Percentiles rank a stretch among this genome's conserved stretches.
Evolutionary conservation across 176 grass and related monocot genomes (phyloP).

Genomic region (Areca catechu): DNA sequence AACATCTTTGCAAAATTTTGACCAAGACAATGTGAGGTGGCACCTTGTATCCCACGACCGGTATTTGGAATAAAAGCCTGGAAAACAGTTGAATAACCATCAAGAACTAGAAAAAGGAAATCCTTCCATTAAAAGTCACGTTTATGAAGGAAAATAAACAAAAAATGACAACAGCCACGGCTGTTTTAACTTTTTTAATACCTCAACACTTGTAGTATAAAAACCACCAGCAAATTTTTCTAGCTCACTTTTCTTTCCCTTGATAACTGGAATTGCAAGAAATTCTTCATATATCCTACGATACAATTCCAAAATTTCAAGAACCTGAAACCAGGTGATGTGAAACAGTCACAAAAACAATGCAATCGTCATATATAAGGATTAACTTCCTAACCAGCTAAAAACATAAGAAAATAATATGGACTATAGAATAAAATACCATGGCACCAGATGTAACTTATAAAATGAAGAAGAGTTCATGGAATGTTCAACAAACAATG

Average conservation of each 20-base stretch:
- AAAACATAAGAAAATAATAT: too few species aligned
- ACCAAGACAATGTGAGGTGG: conserved; percentile 90
- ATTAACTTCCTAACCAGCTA: background rate
- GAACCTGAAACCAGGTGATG: conserved; percentile 41
- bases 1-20: conserved; percentile 99
- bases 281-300: conserved; percentile 88
- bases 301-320: conserved; percentile 94
- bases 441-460: too few species aligned
- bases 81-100: conserved; percentile 5
- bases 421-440: too few species aligned
- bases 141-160: too few species aligned
- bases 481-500: too few species aligned
- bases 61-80: conserved; percentile 80
- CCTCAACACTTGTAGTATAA: conserved; percentile 95
- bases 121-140: background rate
- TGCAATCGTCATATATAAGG: background rate
- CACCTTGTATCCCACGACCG: conserved; percentile 91
- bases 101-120: conserved; percentile 4
- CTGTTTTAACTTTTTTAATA: conserved; percentile 17
- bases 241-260: conserved; percentile 89
- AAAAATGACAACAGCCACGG: too few species aligned
- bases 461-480: too few species aligned
- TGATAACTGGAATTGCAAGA: conserved; percentile 88
- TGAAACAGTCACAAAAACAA: conserved; percentile 1
- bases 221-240: conserved; percentile 94